Percentiles rank a stretch among this genome's conserved stretches.
Conservation (phyloP, 1,139 yeast genomes). For the Pichia sp. region DNA sequence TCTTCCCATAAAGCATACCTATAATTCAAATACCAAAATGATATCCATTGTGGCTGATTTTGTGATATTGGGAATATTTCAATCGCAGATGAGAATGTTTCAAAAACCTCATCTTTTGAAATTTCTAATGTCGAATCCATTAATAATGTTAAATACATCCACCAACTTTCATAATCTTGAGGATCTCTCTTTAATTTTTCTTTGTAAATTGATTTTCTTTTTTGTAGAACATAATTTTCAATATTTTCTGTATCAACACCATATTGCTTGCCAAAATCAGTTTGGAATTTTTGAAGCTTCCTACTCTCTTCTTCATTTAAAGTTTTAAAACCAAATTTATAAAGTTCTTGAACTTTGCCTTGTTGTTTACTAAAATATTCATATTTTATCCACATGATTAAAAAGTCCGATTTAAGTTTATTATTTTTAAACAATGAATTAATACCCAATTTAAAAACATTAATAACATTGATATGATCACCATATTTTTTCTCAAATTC, state of each 20-base stretch:
- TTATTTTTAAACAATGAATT: slow-evolving; percentile 41
- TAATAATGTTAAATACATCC: slow-evolving; percentile 55
- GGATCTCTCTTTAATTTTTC: slow-evolving; percentile 42
- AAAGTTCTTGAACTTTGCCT: slow-evolving; percentile 65
- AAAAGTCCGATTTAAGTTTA: slow-evolving; percentile 34
- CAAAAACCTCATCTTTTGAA: slow-evolving; percentile 27
- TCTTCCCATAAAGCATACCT: slow-evolving; percentile 63
- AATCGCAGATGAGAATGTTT: slow-evolving; percentile 34
- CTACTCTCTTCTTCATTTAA: slow-evolving; percentile 36
- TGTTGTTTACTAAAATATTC: slow-evolving; percentile 57
- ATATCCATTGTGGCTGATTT: slow-evolving; percentile 48
- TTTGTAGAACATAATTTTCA: slow-evolving; percentile 44
- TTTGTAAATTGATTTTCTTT: slow-evolving; percentile 54
- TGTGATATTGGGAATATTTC: slow-evolving; percentile 35
- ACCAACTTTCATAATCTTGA: slow-evolving; percentile 72
- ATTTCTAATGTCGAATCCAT: slow-evolving; percentile 26
- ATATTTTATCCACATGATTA: slow-evolving; percentile 64
- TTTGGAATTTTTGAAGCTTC: slow-evolving; percentile 41
- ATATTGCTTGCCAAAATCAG: slow-evolving; percentile 59
- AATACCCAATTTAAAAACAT: slow-evolving; percentile 62
- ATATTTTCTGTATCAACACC: slow-evolving; percentile 49
- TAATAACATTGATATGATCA: slow-evolving; percentile 41
- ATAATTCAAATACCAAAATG: slow-evolving; percentile 68
- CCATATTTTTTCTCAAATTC: slow-evolving; percentile 56
- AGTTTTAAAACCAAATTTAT: slow-evolving; percentile 43